Conservation (phyloP, 441 rosid species). For the Pelargonium cotyledonis region DNA sequence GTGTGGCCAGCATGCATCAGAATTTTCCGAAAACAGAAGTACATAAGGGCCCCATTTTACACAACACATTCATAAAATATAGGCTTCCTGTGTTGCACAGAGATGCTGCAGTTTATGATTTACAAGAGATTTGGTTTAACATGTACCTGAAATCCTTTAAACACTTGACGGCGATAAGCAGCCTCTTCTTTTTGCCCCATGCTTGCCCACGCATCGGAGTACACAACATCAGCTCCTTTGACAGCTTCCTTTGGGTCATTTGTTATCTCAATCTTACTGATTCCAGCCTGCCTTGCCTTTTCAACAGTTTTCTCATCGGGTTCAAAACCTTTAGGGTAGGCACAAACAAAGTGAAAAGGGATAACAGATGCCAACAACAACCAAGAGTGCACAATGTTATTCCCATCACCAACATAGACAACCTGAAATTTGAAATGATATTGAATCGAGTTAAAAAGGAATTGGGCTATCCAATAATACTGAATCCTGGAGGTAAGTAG, state of each 20-base stretch:
- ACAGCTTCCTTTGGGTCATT: slow-evolving; percentile 90
- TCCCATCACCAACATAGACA: slow-evolving; percentile 96
- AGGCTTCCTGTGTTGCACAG: too few relatives aligned
- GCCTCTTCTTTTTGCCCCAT: slow-evolving; percentile 99
- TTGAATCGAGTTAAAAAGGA: slow-evolving; percentile 5
- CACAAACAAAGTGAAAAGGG: slow-evolving; percentile 93
- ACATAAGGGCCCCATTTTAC: too few relatives aligned
- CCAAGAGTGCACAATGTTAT: slow-evolving; percentile 97
- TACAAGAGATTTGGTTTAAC: background rate
- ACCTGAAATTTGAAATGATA: slow-evolving; percentile 39
- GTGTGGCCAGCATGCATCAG: background rate
- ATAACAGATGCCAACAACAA: slow-evolving; percentile 75
- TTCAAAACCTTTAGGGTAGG: slow-evolving; percentile 86
- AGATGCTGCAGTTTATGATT: background rate
- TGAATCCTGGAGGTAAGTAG: background rate
- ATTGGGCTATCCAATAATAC: background rate
- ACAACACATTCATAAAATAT: too few relatives aligned
- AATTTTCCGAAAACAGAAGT: background rate
- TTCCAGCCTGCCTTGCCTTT: slow-evolving; percentile 66
- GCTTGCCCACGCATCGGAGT: slow-evolving; percentile 99
- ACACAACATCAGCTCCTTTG: slow-evolving; percentile 85
- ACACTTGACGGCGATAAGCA: slow-evolving; percentile 66
- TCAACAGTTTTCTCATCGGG: slow-evolving; percentile 74
- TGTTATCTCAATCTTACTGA: slow-evolving; percentile 86
- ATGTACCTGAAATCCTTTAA: slow-evolving; percentile 90